Evolutionary conservation across 805 yeast species (phyloP).

Genomic region (Monosporozyma aquatica): DNA sequence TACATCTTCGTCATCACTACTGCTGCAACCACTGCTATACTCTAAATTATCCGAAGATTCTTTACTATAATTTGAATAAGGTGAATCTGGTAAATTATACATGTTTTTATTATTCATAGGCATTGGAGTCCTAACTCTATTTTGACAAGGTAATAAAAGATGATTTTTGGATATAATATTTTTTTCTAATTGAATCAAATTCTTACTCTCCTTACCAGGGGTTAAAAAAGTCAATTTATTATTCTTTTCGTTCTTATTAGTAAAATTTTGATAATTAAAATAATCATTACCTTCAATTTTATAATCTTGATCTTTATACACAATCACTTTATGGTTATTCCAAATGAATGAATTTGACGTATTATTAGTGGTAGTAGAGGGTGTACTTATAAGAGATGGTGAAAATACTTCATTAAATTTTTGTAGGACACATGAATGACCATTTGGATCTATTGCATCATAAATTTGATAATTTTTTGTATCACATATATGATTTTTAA

Average conservation of each 20-base stretch:
- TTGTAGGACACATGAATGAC: slow-evolving; percentile 10
- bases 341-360: slow-evolving; percentile 5
- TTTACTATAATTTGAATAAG: slow-evolving; percentile 3
- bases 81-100: slow-evolving; percentile 4
- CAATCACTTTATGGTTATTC: slow-evolving; percentile 2
- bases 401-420: not conserved
- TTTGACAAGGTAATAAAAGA: slow-evolving; percentile 3
- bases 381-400: no score
- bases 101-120: slow-evolving; percentile 6
- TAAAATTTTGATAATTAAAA: slow-evolving; percentile 10
- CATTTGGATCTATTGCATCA: slow-evolving; percentile 7
- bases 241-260: not conserved
- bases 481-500: slow-evolving; percentile 8
- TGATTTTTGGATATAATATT: not conserved
- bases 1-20: slow-evolving; percentile 9
- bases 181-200: no score
- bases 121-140: slow-evolving; percentile 11
- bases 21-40: slow-evolving; percentile 4
- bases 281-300: slow-evolving; percentile 15
- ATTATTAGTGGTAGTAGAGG: not conserved
- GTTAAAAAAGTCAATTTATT: not conserved
- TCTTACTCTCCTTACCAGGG: no score
- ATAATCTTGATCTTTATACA: slow-evolving; percentile 10
- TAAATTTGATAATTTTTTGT: slow-evolving; percentile 8
- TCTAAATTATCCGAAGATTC: not conserved